A percentile compares a stretch with the other conserved stretches of the same genome.
Conservation (phyloP, 495 filamentous ascomycete genomes). For the Trichoderma orchidacearum region DNA sequence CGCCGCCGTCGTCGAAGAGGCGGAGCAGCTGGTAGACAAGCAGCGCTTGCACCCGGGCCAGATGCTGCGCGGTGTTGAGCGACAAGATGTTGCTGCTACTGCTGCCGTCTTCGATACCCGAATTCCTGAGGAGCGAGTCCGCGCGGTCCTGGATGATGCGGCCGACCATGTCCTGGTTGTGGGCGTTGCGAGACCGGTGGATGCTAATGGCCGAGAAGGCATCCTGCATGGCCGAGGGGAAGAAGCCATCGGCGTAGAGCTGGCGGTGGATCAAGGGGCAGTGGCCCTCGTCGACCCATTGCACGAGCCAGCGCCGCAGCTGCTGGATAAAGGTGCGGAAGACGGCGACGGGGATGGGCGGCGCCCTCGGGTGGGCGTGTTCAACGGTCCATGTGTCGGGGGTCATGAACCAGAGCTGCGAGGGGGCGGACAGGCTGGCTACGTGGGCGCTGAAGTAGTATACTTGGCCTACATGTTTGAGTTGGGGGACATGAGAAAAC, state of each 20-base stretch:
- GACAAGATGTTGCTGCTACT: not conserved
- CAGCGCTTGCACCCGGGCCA: conserved; percentile 23
- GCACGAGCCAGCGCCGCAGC: conserved; percentile 6
- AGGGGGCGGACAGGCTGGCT: not conserved
- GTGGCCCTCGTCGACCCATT: conserved; percentile 10
- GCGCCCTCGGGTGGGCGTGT: not conserved
- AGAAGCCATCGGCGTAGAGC: conserved; percentile 11
- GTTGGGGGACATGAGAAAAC: too few species aligned
- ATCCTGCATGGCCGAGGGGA: conserved; percentile 17
- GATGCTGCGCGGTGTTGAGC: conserved; percentile 9
- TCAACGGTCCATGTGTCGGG: conserved; percentile 1
- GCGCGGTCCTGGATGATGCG: conserved; percentile 7
- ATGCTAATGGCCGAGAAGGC: conserved; percentile 10
- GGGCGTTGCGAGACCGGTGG: conserved; percentile 2
- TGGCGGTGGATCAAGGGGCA: conserved; percentile 24
- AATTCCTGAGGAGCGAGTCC: not conserved
- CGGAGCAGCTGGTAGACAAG: conserved; percentile 23
- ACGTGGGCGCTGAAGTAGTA: not conserved
- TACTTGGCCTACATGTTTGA: not conserved
- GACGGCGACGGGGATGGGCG: not conserved
- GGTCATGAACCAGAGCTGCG: not conserved
- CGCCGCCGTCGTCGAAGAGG: conserved; percentile 13
- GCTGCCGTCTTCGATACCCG: not conserved
- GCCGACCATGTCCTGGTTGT: conserved; percentile 6
- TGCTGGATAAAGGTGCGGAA: conserved; percentile 3